Percentiles rank a stretch among this genome's conserved stretches.
These are phyloP conservation scores for Rosa rugosa DNA, from an alignment of 306 rosid species.

Conservation along the genomic window DNA sequence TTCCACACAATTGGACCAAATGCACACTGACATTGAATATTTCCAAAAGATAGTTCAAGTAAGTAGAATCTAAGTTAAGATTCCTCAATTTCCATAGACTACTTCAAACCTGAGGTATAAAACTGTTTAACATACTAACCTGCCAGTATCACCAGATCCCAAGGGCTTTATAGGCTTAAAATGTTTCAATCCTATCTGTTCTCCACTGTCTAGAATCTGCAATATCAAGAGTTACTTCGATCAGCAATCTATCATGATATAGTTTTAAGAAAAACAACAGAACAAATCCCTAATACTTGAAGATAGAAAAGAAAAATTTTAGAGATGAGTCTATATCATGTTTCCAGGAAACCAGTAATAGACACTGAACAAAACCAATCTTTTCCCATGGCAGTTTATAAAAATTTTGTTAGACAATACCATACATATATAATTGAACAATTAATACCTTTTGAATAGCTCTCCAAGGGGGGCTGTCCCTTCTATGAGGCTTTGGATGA, in stretches of 20 bases:
- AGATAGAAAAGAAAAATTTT: background rate
- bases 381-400: background rate
- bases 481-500: constrained; percentile 90
- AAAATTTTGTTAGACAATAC: background rate
- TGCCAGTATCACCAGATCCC: constrained; percentile 98
- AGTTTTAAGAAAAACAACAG: constrained; percentile 17
- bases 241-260: constrained; percentile 21
- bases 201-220: constrained; percentile 77
- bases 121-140: constrained; percentile 38
- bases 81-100: background rate
- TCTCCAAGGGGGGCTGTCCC: constrained; percentile 61
- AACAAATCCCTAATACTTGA: background rate
- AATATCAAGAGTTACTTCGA: constrained; percentile 27
- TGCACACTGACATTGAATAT: constrained; percentile 59
- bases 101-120: constrained; percentile 19
- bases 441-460: constrained; percentile 71
- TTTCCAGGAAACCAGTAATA: constrained; percentile 1
- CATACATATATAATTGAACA: background rate
- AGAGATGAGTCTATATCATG: constrained; percentile 15
- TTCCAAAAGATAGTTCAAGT: background rate
- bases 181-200: constrained; percentile 74
- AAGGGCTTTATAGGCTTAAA: constrained; percentile 84
- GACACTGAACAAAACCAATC: background rate
- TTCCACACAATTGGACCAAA: constrained; percentile 83
- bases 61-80: background rate